Evolutionary conservation across 1,284 basidiomycete genomes (phyloP), one percentile per base, ranked within the genome.

Genomic region (Irpex sp.): DNA sequence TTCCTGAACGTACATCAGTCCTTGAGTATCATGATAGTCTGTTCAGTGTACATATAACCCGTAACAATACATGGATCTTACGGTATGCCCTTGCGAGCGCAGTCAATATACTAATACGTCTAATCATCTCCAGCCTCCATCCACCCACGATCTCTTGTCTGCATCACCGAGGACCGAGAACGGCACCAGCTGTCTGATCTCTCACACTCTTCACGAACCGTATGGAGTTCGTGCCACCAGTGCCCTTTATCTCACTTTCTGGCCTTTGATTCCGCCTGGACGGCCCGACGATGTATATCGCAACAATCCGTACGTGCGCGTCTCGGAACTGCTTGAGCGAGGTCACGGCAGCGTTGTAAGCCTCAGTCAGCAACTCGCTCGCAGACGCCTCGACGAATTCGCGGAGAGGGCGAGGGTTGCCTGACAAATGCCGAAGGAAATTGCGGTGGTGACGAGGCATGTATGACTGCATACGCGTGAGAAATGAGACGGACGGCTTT

Each of bases 401-500:
- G 62, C 85, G 87, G 63, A 87, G 78, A 9, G 81, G 88, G 55
- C 85, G 82, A 5, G 81, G 87, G 69, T 79, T 86, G 1, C 81
- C 74, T n/a, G 82, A 80, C 60, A 98, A 85, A 72, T 97, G 94
- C 54, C 83, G 81, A 47, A 98, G 83, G 80, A 98, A 98, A 17
- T 85, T 81, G 52, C 96, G 90, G 76, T 98, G 97, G 70, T 92
- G 90, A 3, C 86, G 85, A 0, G 96, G 95, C 95, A 97, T 97
- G 79, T 96, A 97, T 9, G 79, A 76, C 68, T 91, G 86, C 93
- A 96, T 96, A 60, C 91, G 86, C 48, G 85, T 81, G 57, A 96
- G 83, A 75, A 95, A 91, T 65, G 81, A 82, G 59, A 65, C 59
- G 31, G 67, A 63, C 3, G 70, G 74, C 70, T 71, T 71, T 19